Evolutionary conservation across 805 yeast genomes (phyloP), one percentile per base, ranked within the genome.

Genomic region (Nakazawaea ambrosiae): DNA sequence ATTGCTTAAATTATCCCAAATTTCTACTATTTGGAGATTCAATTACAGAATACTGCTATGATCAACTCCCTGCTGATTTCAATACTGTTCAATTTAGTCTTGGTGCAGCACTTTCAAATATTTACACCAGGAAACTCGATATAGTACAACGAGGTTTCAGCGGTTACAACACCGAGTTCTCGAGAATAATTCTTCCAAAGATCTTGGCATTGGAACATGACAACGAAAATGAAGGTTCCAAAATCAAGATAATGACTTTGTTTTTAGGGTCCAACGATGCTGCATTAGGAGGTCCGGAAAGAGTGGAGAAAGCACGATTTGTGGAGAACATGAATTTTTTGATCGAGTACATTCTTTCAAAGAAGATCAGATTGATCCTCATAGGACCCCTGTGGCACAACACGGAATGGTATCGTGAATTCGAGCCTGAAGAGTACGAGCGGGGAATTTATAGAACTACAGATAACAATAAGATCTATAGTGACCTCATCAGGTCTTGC

Each of bases 251-350:
- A 9, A 63, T 76, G 41, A 73, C 78, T 9, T 60, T 87, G 2
- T 87, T 82, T 52, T 76, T 85, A 48, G 96, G 96, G 4, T 73
- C 95, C 11, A 88, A 88, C 51, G 97, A 88, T 54, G 67, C 81
- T 0, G 66, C 72, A 3, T 45, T 60, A 7, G 62, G 52, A 1
- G 69, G 68, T 4, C 49, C 53, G 4, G 76, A 71, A 45, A 58
- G 59, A 17, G 84, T 81, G 5, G 40, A 29, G 17, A 15, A 80
- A 3, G 68, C 56, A 0, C 60, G 68, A 40, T 85, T 59, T 50
- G 40, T 55, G 16, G 57, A 53, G 12, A 87, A 87, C 49, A 60
- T 71, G 43, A 49, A 45, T 20, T 37, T 43, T 9, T 45, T 85
- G 48, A 60, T 76, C 11, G 45, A 59, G 5, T 44, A 64, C 42